These are phyloP conservation scores for Trichoderma virens DNA, from an alignment of 495 filamentous ascomycete species.

Conservation along the genomic window DNA sequence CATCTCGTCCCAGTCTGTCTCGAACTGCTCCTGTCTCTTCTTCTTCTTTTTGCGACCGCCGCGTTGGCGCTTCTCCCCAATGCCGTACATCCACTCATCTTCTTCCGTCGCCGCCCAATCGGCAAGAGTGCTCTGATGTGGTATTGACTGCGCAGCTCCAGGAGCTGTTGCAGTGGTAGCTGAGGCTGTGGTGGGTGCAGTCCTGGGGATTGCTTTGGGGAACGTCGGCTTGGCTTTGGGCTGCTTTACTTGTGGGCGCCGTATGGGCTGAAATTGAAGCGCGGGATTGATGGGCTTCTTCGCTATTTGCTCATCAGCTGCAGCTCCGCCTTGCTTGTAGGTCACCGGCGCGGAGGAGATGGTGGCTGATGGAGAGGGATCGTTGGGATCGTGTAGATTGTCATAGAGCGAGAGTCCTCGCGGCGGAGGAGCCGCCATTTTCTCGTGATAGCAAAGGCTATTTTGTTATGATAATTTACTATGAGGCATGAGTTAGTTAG, in stretches of 20 bases:
- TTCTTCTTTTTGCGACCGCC: constrained; percentile 83
- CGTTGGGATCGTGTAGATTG: constrained; percentile 42
- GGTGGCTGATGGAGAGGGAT: constrained; percentile 40
- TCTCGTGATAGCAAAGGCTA: not conserved
- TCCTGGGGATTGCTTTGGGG: constrained; percentile 26
- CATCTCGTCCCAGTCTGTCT: constrained; percentile 86
- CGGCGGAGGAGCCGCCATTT: constrained; percentile 25
- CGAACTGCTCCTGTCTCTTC: constrained; percentile 55
- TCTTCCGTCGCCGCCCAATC: constrained; percentile 72
- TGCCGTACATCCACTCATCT: constrained; percentile 50
- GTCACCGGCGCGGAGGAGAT: constrained; percentile 75
- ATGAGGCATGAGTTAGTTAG: not conserved
- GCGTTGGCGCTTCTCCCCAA: constrained; percentile 58
- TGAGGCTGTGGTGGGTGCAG: constrained; percentile 10
- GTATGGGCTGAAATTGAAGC: constrained; percentile 77
- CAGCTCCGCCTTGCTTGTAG: constrained; percentile 53
- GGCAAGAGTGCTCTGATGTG: constrained; percentile 66
- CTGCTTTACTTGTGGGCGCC: constrained; percentile 59
- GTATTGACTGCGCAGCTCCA: constrained; percentile 12
- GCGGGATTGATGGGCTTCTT: constrained; percentile 74
- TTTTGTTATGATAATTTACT: not conserved
- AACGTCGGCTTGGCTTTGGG: constrained; percentile 59
- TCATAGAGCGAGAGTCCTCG: constrained; percentile 48
- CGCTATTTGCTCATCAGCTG: constrained; percentile 45
- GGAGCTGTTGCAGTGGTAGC: constrained; percentile 12